Base-by-base conservation (phyloP, 129 eudicot genomes). In the Gnaphalium uliginosum region DNA sequence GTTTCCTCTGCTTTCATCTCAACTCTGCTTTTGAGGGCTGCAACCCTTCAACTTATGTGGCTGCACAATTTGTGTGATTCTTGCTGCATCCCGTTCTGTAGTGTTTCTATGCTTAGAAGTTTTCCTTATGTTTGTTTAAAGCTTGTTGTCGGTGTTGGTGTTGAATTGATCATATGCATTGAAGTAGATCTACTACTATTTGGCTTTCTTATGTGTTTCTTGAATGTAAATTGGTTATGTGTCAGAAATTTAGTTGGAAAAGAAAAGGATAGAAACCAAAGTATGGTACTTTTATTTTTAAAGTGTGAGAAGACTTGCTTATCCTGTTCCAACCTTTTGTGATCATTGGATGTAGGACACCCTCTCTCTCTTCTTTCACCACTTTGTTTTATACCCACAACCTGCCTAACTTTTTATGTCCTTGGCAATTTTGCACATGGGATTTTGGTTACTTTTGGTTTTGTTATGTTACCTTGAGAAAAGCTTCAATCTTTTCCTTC, bases 311-410 rank as follows among this genome's bases (percentile, higher is more conserved):
- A 46, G 53, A 46, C 53, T 46, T 60, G 66, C 33, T 60, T 60
- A 60, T 60, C 33, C 3, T 60, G 66, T 60, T 60, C 66, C 66
- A 19, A 57, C 29, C 29, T 62, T 62, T 62, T 6, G 67, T 64
- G 66, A 59, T 64, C 35, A 32, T 78, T 62, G 41, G 74, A 73
- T 73, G 64, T 41, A 35, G 78, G 79, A 29, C 69, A 66, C 51
- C 59, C 35, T 73, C 22, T 10, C n/a, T n/a, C 26, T 54, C 67
- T 62, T 75, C 26, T 19, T 8, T 43, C 58, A 54, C 70, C 70
- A 78, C 75, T 66, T 54, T 80, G 56, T 66, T 80, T 33, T 70
- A 80, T 80, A n/a, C 73, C 54, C 80, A 76, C 73, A 41, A 74
- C 60, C 76, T 78, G 77, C 72, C 82, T 48, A 71, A 69, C 71